Conservation (phyloP, 441 rosid genomes). For the Arabidopsis hybrid region DNA sequence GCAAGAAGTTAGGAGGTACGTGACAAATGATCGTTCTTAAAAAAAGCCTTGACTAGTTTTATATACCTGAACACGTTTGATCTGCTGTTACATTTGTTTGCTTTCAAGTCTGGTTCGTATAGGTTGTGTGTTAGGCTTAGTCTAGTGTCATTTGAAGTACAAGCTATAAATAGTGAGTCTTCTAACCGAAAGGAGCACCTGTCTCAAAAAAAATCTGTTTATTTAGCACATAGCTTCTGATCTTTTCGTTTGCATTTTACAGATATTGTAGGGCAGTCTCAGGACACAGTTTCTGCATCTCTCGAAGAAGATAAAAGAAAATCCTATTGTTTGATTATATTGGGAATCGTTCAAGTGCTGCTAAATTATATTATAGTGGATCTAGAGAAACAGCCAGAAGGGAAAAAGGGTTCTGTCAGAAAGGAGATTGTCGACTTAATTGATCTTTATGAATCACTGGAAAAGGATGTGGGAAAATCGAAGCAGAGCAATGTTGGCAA, state of each 20-base stretch:
- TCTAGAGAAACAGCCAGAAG: conserved; percentile 64
- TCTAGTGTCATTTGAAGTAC: conserved; percentile 16
- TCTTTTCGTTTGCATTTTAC: conserved; percentile 49
- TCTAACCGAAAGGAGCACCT: conserved; percentile 4
- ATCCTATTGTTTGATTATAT: conserved; percentile 56
- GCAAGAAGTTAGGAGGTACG: conserved; percentile 66
- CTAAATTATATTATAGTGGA: conserved; percentile 61
- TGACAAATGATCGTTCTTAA: conserved; percentile 12
- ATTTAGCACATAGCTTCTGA: conserved; percentile 32
- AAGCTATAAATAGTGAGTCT: conserved; percentile 10
- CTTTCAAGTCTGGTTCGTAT: conserved; percentile 11
- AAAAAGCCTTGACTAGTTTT: conserved; percentile 4
- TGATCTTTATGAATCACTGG: conserved; percentile 57
- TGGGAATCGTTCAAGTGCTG: conserved; percentile 66
- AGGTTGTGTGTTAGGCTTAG: conserved; percentile 10
- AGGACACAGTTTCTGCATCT: conserved; percentile 58
- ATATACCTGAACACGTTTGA: not conserved
- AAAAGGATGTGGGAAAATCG: conserved; percentile 48
- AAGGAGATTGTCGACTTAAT: conserved; percentile 62
- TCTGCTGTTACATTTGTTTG: conserved; percentile 13
- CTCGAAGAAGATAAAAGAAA: conserved; percentile 62
- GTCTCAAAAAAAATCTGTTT: conserved; percentile 8
- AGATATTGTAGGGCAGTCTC: conserved; percentile 65
- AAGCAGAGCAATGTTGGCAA: conserved; percentile 55
- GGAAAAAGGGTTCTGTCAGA: conserved; percentile 57